Evolutionary conservation across 805 yeast species (phyloP).

Genomic region (Cyberlindnera americana): DNA sequence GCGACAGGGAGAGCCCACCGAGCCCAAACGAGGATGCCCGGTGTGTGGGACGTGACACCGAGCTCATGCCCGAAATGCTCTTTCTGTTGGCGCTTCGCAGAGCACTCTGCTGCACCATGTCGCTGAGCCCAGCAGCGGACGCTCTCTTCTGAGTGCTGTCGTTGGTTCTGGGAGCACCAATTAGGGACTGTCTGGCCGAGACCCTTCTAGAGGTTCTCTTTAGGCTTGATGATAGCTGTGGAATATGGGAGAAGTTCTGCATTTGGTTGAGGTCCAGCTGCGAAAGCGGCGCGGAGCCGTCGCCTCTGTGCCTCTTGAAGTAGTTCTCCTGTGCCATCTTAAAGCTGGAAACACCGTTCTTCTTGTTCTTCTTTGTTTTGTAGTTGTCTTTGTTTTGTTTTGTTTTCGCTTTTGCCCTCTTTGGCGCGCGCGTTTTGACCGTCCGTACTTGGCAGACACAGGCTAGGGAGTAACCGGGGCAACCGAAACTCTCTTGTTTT

Average conservation of each 20-base stretch:
- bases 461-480: neutral
- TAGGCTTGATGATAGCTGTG: conserved; percentile 24
- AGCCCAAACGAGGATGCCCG: conserved; percentile 27
- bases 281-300: conserved; percentile 20
- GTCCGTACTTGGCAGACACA: neutral
- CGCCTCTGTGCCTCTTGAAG: conserved; percentile 19
- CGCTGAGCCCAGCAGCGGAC: conserved; percentile 25
- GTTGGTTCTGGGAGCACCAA: conserved; percentile 29
- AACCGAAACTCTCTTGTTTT: no score
- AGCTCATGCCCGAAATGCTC: conserved; percentile 20
- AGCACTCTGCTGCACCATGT: conserved; percentile 28
- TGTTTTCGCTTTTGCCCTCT: neutral
- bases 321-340: conserved; percentile 26
- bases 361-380: neutral
- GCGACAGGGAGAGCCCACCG: conserved; percentile 22
- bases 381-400: conserved; percentile 3
- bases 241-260: conserved; percentile 25
- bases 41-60: conserved; percentile 17
- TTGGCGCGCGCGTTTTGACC: conserved; percentile 1
- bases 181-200: conserved; percentile 29
- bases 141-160: conserved; percentile 18
- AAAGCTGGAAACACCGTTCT: no score
- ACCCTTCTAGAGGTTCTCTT: conserved; percentile 23
- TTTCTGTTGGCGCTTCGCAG: conserved; percentile 23
- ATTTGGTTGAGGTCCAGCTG: conserved; percentile 26